These are phyloP conservation scores for Farysia itapuensis DNA, from an alignment of 1,284 basidiomycete genomes.

Conservation along the genomic window DNA sequence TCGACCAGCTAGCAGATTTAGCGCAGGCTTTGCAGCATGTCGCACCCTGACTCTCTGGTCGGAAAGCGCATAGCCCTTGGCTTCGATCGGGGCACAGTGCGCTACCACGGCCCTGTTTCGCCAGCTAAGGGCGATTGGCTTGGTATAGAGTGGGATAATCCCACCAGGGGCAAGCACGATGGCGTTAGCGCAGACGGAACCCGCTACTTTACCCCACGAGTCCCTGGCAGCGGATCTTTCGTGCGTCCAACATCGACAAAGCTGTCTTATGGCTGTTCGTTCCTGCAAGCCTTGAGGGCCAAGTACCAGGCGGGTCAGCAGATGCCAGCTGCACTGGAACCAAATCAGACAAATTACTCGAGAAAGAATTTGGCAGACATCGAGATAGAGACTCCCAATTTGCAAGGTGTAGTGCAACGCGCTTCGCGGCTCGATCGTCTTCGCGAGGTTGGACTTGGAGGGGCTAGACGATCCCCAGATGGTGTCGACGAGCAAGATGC, in stretches of 20 bases:
- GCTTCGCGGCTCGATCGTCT: conserved; percentile 71
- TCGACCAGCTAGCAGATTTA: too few relatives aligned
- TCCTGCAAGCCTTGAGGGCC: conserved; percentile 70
- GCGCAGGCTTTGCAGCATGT: not conserved
- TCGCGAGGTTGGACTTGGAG: conserved; percentile 76
- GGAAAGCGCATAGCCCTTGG: conserved; percentile 39
- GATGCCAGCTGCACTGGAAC: not conserved
- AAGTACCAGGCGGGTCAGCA: conserved; percentile 37
- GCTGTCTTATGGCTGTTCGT: conserved; percentile 63
- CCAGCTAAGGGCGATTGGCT: conserved; percentile 76
- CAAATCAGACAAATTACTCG: conserved; percentile 63
- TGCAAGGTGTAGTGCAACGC: conserved; percentile 75
- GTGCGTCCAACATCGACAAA: conserved; percentile 32
- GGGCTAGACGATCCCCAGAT: conserved; percentile 26
- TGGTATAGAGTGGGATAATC: conserved; percentile 93
- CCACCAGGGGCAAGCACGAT: conserved; percentile 78
- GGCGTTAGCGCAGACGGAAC: conserved; percentile 73
- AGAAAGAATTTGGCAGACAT: conserved; percentile 63
- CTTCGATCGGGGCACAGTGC: conserved; percentile 65
- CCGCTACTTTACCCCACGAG: conserved; percentile 69
- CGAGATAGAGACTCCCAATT: conserved; percentile 79
- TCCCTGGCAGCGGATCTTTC: conserved; percentile 43
- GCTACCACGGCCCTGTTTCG: conserved; percentile 71
- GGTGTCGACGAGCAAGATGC: conserved; percentile 2
- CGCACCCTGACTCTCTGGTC: conserved; percentile 9